phyloP scores from a whole-genome alignment of 352 stramenopile species.

The Phytophthora boehmeriae region DNA sequence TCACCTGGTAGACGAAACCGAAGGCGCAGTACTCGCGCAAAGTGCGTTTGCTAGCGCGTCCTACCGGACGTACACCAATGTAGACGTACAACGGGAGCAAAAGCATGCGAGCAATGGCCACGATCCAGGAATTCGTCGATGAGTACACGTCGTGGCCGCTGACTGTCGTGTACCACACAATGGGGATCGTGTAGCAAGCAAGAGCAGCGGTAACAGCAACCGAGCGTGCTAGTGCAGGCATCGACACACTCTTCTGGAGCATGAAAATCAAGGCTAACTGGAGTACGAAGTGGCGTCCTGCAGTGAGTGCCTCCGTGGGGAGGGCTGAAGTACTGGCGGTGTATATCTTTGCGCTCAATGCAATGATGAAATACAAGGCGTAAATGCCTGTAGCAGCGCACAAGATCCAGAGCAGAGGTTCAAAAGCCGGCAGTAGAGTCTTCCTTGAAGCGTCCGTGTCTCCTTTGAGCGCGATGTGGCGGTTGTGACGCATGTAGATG shows the following conservation, averaged over 20 bases:
- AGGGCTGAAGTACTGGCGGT: slow-evolving; percentile 18
- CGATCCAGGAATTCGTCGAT: slow-evolving; percentile 29
- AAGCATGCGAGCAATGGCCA: slow-evolving; percentile 29
- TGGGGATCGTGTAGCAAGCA: slow-evolving; percentile 44
- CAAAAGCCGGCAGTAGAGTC: slow-evolving; percentile 53
- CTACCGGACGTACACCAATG: slow-evolving; percentile 42
- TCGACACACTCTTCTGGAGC: slow-evolving; percentile 57
- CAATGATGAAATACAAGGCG: slow-evolving; percentile 40
- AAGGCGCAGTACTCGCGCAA: slow-evolving; percentile 56
- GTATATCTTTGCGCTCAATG: slow-evolving; percentile 31
- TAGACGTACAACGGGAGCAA: slow-evolving; percentile 47
- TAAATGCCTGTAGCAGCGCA: slow-evolving; percentile 29
- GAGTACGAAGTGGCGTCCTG: slow-evolving; percentile 51
- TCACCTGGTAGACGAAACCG: slow-evolving; percentile 37
- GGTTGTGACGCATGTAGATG: slow-evolving; percentile 54
- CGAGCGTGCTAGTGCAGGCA: slow-evolving; percentile 44
- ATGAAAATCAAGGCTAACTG: slow-evolving; percentile 59
- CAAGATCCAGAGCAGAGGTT: slow-evolving; percentile 56
- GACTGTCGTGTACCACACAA: slow-evolving; percentile 40
- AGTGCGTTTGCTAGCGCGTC: slow-evolving; percentile 45
- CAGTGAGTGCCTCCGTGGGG: slow-evolving; percentile 36
- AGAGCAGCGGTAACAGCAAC: slow-evolving; percentile 37
- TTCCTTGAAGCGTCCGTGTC: slow-evolving; percentile 48
- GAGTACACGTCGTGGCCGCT: slow-evolving; percentile 16
- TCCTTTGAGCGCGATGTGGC: slow-evolving; percentile 40